A percentile compares a stretch with the other conserved stretches of the same genome.
Evolutionary conservation across 768 basidiomycete genomes (phyloP).

Genomic region (Leccinum olivaceopallidum): DNA sequence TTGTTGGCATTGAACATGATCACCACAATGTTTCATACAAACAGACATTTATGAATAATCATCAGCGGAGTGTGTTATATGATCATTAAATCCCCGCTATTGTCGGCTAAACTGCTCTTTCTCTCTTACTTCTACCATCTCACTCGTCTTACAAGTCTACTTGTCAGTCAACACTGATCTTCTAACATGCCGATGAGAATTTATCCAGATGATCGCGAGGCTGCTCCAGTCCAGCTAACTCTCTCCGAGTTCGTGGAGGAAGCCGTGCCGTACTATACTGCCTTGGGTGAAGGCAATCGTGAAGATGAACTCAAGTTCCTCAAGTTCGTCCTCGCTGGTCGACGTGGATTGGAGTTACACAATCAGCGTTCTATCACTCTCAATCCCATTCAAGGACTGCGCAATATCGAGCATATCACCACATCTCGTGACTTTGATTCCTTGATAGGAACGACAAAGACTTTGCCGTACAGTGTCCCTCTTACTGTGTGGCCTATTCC

Average conservation of each 20-base stretch:
- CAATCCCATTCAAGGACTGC: neutral
- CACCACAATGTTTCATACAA: too few relatives aligned
- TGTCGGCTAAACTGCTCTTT: neutral
- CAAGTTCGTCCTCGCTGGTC: neutral
- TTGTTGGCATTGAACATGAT: too few relatives aligned
- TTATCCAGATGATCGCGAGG: neutral
- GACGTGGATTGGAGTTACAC: neutral
- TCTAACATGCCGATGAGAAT: neutral
- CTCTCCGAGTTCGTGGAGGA: neutral
- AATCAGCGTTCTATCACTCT: neutral
- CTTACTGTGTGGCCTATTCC: conserved; percentile 1
- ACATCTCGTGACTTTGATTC: neutral
- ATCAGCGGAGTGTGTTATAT: neutral
- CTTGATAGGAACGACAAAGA: neutral
- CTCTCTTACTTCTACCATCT: neutral
- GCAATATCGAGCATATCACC: neutral
- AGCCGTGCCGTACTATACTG: neutral
- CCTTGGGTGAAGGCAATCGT: neutral
- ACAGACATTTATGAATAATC: too few relatives aligned
- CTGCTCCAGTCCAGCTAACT: neutral
- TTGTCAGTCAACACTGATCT: neutral
- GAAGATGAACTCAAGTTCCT: neutral
- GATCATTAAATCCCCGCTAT: neutral
- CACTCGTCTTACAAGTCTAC: neutral
- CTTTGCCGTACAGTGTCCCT: neutral